phyloP scores from a whole-genome alignment of 116 monocot species.

The Dioscorea cayenensis region DNA sequence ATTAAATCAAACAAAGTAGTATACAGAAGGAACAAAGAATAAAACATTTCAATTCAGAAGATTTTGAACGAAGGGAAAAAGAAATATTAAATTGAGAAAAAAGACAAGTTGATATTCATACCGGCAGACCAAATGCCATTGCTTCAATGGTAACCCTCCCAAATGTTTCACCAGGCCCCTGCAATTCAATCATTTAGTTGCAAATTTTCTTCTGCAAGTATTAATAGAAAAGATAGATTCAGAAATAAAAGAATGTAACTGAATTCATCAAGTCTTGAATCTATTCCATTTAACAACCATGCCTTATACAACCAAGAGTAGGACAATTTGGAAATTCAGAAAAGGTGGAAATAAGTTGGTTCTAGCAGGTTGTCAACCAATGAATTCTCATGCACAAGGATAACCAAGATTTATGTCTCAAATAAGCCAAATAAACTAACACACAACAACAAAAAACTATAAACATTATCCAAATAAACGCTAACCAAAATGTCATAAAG shows the following conservation, averaged over 20 bases:
- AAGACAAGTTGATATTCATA: constrained; percentile 18
- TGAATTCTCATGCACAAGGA: too few relatives aligned
- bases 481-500: too few relatives aligned
- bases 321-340: not conserved
- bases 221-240: not conserved
- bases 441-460: too few relatives aligned
- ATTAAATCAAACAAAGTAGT: too few relatives aligned
- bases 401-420: too few relatives aligned
- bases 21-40: too few relatives aligned
- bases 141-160: constrained; percentile 94
- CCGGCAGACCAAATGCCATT: constrained; percentile 90
- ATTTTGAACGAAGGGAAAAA: not conserved
- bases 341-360: not conserved
- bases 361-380: too few relatives aligned
- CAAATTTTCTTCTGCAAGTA: not conserved
- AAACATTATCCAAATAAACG: too few relatives aligned
- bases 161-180: constrained; percentile 94
- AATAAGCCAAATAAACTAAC: too few relatives aligned
- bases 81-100: constrained; percentile 3
- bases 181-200: constrained; percentile 7
- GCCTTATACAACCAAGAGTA: not conserved
- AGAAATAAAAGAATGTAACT: not conserved
- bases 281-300: not conserved
- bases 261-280: not conserved
- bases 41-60: not conserved